phyloP scores from a whole-genome alignment of 2,329 filamentous ascomycete species.

The Diplodia corticola region DNA sequence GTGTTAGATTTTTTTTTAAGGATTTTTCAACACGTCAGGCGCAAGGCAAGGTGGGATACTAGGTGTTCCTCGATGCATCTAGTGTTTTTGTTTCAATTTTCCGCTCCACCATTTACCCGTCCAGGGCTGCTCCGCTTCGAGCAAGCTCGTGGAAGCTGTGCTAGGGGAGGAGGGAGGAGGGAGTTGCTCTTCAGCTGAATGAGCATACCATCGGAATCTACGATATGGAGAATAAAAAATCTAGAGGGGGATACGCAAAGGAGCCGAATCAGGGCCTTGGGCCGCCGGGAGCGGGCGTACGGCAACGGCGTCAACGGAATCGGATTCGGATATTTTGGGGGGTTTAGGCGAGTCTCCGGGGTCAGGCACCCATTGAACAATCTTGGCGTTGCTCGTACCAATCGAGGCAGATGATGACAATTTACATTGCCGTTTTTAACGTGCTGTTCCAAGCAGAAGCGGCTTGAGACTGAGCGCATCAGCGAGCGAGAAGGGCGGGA shows the following conservation, averaged over 20 bases:
- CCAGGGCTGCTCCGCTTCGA: neutral
- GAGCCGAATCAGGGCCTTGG: neutral
- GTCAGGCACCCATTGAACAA: constrained; percentile 13
- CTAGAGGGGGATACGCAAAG: constrained; percentile 10
- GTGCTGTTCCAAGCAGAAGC: neutral
- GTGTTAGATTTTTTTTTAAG: neutral
- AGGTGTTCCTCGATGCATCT: constrained; percentile 3
- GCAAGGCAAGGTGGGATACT: neutral
- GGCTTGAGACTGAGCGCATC: neutral
- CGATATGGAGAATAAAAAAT: constrained; percentile 6
- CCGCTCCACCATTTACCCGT: neutral
- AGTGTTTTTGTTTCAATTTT: constrained; percentile 10
- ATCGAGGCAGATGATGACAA: constrained; percentile 5
- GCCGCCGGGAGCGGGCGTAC: constrained; percentile 17
- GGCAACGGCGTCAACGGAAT: constrained; percentile 11
- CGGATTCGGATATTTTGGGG: constrained; percentile 10
- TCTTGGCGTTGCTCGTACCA: constrained; percentile 5
- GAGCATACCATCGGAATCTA: neutral
- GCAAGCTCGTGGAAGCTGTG: neutral
- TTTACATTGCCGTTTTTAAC: constrained; percentile 1
- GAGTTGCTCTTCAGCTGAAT: neutral
- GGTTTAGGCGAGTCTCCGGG: neutral
- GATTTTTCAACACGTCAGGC: neutral
- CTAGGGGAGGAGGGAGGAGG: neutral
- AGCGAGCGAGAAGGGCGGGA: neutral